phyloP scores from a whole-genome alignment of 306 rosid genomes.

The Trifolium fragiferum region DNA sequence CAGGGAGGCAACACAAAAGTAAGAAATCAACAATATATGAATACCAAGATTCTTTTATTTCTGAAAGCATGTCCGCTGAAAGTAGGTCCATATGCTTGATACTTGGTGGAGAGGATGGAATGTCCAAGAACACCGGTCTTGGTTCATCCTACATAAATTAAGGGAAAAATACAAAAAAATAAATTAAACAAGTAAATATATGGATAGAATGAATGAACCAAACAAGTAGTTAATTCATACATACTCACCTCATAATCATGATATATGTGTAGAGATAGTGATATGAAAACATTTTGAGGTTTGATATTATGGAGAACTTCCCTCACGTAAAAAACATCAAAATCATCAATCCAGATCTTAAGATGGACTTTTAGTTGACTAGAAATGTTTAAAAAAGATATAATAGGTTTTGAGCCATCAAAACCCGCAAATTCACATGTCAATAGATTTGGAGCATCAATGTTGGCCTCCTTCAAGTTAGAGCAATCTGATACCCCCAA shows the following conservation, averaged over 20 bases:
- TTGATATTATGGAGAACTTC: background rate
- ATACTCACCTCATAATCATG: background rate
- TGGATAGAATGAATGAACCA: background rate
- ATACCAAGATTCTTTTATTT: background rate
- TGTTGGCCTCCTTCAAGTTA: slow-evolving; percentile 30
- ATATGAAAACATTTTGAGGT: background rate
- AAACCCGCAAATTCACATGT: background rate
- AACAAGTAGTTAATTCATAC: too few species aligned
- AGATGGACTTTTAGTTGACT: background rate
- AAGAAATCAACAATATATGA: background rate
- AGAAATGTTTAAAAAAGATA: slow-evolving; percentile 17
- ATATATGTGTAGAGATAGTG: background rate
- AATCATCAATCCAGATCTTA: too few species aligned
- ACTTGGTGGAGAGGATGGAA: background rate
- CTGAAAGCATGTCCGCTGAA: background rate
- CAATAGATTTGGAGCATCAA: slow-evolving; percentile 42
- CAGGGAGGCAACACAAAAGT: background rate
- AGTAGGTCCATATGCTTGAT: background rate
- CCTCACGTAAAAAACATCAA: background rate
- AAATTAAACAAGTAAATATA: too few species aligned
- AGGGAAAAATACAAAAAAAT: too few species aligned
- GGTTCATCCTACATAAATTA: background rate
- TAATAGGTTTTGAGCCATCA: background rate
- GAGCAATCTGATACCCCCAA: slow-evolving; percentile 28
- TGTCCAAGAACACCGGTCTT: background rate